Base-by-base conservation (phyloP, 306 rosid species). In the Vicia villosa region DNA sequence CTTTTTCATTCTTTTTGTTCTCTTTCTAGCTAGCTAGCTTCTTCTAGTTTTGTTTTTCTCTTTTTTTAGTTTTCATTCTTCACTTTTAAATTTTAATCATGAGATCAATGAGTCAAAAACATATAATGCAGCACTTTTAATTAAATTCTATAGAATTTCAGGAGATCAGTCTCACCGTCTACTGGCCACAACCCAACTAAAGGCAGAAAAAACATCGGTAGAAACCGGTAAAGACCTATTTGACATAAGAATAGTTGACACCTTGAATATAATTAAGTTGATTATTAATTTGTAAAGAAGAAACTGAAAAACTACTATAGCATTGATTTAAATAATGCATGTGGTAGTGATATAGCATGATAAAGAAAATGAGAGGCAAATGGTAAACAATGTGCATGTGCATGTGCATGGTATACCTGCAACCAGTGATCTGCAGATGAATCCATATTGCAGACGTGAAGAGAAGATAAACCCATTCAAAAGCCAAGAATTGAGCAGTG, bases 381-480 rank as follows among this genome's bases (percentile, higher is more conserved):
- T 34, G 36, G 1, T 21, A 43, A 1, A 14, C 2, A 63, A 58
- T 47, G 10, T 34, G 38, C 38, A 34, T 34, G 21, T 22, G 43
- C 14, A 10, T 63, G 51, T 63, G 63, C 63, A 72, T 56, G 72
- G 11, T 43, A 26, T 88, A 94, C 99, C 96, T 94, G 99, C 7
- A 94, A 77, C 99, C 97, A 94, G 67, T 82, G 78, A 68, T 91
- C 96, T 43, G 99, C 76, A 9, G 97, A 86, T 12, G 97, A 87
- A 41, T 94, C 97, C 92, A 94, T 91, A 52, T 52, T 52, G 87
- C 96, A 87, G 69, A 84, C 92, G 76, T 94, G 96, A 37, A 91
- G 87, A 69, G 99, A 83, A 61, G 90, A 83, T 52, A 91, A 86
- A 66, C 92, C 95, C 99, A 91, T 88, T 70, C 28, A 76, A 24